phyloP scores from a whole-genome alignment of 1,284 basidiomycete genomes.

The Leccinum huronense region DNA sequence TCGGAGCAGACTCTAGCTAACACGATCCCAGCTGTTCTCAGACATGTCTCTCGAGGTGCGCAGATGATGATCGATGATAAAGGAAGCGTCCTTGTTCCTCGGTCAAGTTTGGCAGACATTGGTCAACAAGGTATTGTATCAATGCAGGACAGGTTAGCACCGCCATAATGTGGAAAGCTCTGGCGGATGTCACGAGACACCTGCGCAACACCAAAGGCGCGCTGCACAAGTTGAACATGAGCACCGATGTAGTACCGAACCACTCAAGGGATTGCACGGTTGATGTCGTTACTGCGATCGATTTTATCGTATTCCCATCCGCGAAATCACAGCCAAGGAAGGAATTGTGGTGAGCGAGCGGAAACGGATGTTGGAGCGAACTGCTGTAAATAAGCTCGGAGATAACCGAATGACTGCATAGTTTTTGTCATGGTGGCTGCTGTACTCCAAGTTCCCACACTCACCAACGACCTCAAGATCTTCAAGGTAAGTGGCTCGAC shows the following conservation, averaged over 20 bases:
- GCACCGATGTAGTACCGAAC: conserved; percentile 17
- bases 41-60: conserved; percentile 23
- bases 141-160: conserved; percentile 25
- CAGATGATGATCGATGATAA: conserved; percentile 32
- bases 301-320: conserved; percentile 26
- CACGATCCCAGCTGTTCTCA: conserved; percentile 16
- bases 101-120: conserved; percentile 12
- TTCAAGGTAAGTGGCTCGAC: conserved; percentile 41
- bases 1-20: conserved; percentile 3
- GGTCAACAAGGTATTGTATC: conserved; percentile 15
- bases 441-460: conserved; percentile 37
- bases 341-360: conserved; percentile 25
- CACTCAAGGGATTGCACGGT: conserved; percentile 21
- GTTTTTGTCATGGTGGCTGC: conserved; percentile 53
- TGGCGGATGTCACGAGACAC: conserved; percentile 29
- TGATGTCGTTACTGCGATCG: conserved; percentile 22
- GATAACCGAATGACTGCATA: conserved; percentile 44
- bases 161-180: conserved; percentile 26
- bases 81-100: conserved; percentile 29
- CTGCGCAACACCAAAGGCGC: conserved; percentile 27
- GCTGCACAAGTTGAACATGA: conserved; percentile 17
- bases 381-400: conserved; percentile 21
- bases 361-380: conserved; percentile 9
- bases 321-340: conserved; percentile 10
- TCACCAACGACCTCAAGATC: conserved; percentile 49